These are phyloP conservation scores for Amauroascus niger DNA, from an alignment of 2,329 filamentous ascomycete genomes.

Conservation along the genomic window DNA sequence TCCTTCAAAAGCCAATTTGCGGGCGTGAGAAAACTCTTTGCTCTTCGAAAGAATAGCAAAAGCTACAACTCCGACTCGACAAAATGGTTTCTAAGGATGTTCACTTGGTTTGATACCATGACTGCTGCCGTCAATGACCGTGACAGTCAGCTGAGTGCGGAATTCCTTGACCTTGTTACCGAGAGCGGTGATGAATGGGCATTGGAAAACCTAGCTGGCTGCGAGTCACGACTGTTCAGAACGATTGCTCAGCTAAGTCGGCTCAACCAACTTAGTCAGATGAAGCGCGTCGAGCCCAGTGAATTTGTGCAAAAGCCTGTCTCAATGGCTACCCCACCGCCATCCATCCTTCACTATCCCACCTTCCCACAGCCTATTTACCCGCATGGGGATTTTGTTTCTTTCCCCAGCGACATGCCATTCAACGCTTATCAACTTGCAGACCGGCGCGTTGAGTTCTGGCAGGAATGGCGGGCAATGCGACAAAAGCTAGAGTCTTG, in stretches of 20 bases:
- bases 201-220: slow-evolving; percentile 76
- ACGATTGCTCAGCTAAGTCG: slow-evolving; percentile 73
- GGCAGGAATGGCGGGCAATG: slow-evolving; percentile 65
- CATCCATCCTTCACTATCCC: slow-evolving; percentile 26
- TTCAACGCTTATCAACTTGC: slow-evolving; percentile 24
- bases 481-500: slow-evolving; percentile 67
- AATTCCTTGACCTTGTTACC: slow-evolving; percentile 53
- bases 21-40: slow-evolving; percentile 80
- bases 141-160: slow-evolving; percentile 65
- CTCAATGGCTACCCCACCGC: slow-evolving; percentile 27
- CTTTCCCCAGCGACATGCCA: slow-evolving; percentile 3
- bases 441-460: slow-evolving; percentile 57
- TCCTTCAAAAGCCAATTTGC: slow-evolving; percentile 91
- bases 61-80: slow-evolving; percentile 55
- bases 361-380: neutral
- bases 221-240: slow-evolving; percentile 77
- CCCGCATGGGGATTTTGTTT: neutral
- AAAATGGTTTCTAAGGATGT: slow-evolving; percentile 80
- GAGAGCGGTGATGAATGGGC: slow-evolving; percentile 60
- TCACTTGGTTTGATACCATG: slow-evolving; percentile 91
- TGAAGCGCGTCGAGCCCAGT: slow-evolving; percentile 34
- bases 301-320: slow-evolving; percentile 20
- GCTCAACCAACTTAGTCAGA: slow-evolving; percentile 73
- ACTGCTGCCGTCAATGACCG: slow-evolving; percentile 85
- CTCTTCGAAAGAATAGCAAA: slow-evolving; percentile 57